phyloP scores from a whole-genome alignment of 371 early-diverging fungal species.

The Sporodiniella umbellata region DNA sequence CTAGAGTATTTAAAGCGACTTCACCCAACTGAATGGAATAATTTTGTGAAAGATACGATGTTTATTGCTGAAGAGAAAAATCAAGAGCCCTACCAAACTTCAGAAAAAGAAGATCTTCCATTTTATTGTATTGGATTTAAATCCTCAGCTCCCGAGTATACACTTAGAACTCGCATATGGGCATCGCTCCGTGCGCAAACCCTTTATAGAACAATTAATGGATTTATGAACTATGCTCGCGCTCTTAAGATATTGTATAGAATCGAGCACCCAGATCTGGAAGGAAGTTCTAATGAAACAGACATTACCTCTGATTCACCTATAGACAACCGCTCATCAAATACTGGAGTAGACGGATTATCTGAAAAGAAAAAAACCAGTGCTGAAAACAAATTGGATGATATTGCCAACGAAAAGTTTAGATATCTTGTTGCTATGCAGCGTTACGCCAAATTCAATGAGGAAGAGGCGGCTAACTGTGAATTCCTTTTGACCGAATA shows the following conservation, averaged over 20 bases:
- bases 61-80: slow-evolving; percentile 67
- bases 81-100: slow-evolving; percentile 8
- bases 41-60: slow-evolving; percentile 90
- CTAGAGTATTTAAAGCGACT: slow-evolving; percentile 84
- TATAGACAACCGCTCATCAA: neutral
- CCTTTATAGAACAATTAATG: slow-evolving; percentile 83
- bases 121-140: slow-evolving; percentile 86
- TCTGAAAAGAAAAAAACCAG: slow-evolving; percentile 21
- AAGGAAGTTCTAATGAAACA: slow-evolving; percentile 30
- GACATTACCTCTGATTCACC: neutral
- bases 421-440: slow-evolving; percentile 90
- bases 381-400: slow-evolving; percentile 57
- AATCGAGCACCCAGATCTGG: slow-evolving; percentile 73
- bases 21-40: slow-evolving; percentile 84
- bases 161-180: slow-evolving; percentile 85
- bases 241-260: slow-evolving; percentile 80
- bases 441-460: slow-evolving; percentile 72
- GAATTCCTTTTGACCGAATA: slow-evolving; percentile 76
- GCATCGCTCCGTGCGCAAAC: slow-evolving; percentile 89
- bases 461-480: slow-evolving; percentile 76
- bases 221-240: slow-evolving; percentile 89
- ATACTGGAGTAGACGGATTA: slow-evolving; percentile 29
- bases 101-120: slow-evolving; percentile 75
- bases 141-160: slow-evolving; percentile 81
- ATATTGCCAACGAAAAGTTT: slow-evolving; percentile 76